A percentile compares a stretch with the other conserved stretches of the same genome.
Evolutionary conservation across 2,329 filamentous ascomycete species (phyloP).

Genomic region (Aquanectria penicillioides): DNA sequence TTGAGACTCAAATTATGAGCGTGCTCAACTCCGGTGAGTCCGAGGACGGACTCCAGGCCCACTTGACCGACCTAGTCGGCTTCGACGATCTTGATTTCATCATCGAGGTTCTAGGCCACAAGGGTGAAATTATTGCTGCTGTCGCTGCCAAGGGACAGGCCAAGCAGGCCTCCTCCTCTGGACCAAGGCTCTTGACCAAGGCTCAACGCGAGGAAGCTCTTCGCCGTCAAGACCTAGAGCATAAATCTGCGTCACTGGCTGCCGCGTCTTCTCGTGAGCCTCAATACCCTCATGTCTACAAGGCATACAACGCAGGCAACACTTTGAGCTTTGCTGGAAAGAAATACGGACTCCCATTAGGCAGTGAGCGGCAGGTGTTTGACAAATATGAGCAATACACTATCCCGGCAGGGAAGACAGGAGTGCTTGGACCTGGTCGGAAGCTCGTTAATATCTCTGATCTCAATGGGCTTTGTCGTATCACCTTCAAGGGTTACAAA

Average conservation of each 20-base stretch:
- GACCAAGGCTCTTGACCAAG: slow-evolving; percentile 72
- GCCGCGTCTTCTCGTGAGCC: slow-evolving; percentile 77
- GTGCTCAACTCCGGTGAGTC: slow-evolving; percentile 73
- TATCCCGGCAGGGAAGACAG: slow-evolving; percentile 85
- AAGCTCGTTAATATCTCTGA: slow-evolving; percentile 82
- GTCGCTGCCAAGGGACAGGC: slow-evolving; percentile 50
- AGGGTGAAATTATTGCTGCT: slow-evolving; percentile 70
- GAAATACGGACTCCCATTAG: slow-evolving; percentile 83
- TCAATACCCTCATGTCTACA: slow-evolving; percentile 95
- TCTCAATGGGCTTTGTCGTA: slow-evolving; percentile 87
- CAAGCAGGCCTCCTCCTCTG: slow-evolving; percentile 48
- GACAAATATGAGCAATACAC: slow-evolving; percentile 89
- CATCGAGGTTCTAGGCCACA: slow-evolving; percentile 85
- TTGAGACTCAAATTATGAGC: slow-evolving; percentile 81
- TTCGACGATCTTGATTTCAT: slow-evolving; percentile 95
- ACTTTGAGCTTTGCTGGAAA: slow-evolving; percentile 81
- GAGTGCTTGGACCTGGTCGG: slow-evolving; percentile 75
- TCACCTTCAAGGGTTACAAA: slow-evolving; percentile 96
- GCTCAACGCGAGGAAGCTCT: slow-evolving; percentile 83
- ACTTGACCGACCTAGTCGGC: slow-evolving; percentile 87
- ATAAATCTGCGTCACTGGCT: slow-evolving; percentile 80
- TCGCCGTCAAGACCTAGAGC: slow-evolving; percentile 78
- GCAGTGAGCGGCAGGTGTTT: slow-evolving; percentile 75
- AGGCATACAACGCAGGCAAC: slow-evolving; percentile 84
- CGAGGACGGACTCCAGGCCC: slow-evolving; percentile 91